These are phyloP conservation scores for Westerdykella sp. DNA, from an alignment of 2,329 filamentous ascomycete genomes.

Conservation along the genomic window DNA sequence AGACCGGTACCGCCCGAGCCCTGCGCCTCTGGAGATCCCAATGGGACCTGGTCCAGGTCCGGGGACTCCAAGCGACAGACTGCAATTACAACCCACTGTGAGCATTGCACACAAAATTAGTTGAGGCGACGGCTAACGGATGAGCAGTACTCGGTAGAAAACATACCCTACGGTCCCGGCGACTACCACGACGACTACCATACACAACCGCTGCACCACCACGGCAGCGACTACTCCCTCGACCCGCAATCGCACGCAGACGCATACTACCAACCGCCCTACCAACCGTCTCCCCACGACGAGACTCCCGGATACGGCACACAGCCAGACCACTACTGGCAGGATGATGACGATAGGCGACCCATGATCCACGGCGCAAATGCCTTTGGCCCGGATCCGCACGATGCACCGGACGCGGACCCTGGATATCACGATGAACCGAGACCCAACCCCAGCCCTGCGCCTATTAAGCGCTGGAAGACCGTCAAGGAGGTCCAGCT, in stretches of 20 bases:
- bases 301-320: conserved; percentile 50
- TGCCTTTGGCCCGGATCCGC: conserved; percentile 56
- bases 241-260: conserved; percentile 84
- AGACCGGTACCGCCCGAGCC: conserved; percentile 59
- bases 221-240: conserved; percentile 62
- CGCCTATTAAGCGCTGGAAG: conserved; percentile 82
- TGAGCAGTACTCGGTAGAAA: conserved; percentile 61
- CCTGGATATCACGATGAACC: conserved; percentile 38
- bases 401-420: conserved; percentile 38
- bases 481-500: conserved; percentile 98
- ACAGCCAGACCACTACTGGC: conserved; percentile 50
- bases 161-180: conserved; percentile 60
- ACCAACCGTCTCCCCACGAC: conserved; percentile 62
- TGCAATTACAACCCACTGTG: conserved; percentile 80
- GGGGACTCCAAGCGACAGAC: conserved; percentile 63
- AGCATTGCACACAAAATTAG: conserved; percentile 8
- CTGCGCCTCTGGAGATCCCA: conserved; percentile 61
- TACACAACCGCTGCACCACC: conserved; percentile 41
- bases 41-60: conserved; percentile 50
- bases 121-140: conserved; percentile 7
- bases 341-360: conserved; percentile 63
- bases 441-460: conserved; percentile 48
- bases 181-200: conserved; percentile 53
- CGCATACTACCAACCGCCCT: conserved; percentile 76
- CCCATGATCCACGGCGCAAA: conserved; percentile 68